These are phyloP conservation scores for Gossypium davidsonii DNA, from an alignment of 441 rosid genomes.

Conservation along the genomic window DNA sequence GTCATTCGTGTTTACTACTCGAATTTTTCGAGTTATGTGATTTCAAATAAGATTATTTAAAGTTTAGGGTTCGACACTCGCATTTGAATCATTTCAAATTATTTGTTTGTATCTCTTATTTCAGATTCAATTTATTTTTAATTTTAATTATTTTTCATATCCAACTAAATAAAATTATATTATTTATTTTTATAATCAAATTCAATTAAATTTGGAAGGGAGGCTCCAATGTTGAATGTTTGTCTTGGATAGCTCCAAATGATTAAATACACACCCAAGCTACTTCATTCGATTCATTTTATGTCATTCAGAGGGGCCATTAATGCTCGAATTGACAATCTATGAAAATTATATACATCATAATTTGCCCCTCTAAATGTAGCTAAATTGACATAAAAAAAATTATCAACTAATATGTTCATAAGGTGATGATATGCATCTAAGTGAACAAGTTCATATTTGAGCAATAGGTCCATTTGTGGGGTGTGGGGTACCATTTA, in stretches of 20 bases:
- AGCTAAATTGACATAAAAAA: background rate
- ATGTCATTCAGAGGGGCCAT: background rate
- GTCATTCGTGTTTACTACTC: no score
- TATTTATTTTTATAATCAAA: no score
- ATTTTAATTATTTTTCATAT: no score
- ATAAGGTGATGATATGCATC: background rate
- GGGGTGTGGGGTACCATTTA: slow-evolving; percentile 17
- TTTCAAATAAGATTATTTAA: no score
- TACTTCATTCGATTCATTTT: background rate
- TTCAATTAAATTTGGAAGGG: background rate
- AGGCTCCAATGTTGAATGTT: slow-evolving; percentile 30
- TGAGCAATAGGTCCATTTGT: background rate
- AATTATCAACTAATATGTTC: background rate
- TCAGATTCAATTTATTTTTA: no score
- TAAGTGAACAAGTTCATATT: background rate
- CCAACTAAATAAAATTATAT: no score
- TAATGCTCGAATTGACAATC: slow-evolving; percentile 9
- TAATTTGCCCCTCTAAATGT: background rate
- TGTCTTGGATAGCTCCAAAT: slow-evolving; percentile 26
- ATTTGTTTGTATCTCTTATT: no score
- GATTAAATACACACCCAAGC: background rate
- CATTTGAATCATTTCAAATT: no score
- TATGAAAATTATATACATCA: background rate
- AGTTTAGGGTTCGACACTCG: no score
- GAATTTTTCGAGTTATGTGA: no score